Evolutionary conservation across 768 basidiomycete species (phyloP).

Genomic region (Boletus reticulatus): DNA sequence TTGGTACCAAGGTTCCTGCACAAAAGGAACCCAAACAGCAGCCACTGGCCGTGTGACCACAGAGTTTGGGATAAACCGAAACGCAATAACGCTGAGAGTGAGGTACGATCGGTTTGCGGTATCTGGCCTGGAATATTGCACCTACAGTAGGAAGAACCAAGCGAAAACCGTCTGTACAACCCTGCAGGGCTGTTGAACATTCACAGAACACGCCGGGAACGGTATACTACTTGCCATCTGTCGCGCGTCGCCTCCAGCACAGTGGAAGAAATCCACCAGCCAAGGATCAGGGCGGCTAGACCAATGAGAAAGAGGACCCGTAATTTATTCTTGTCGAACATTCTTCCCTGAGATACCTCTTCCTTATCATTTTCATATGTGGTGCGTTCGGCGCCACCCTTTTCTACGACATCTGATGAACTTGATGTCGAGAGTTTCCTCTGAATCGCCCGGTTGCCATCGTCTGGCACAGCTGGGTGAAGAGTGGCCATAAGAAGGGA

Average conservation of each 20-base stretch:
- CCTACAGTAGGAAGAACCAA: conserved; percentile 78
- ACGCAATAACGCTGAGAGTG: conserved; percentile 62
- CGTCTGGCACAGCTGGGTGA: not conserved
- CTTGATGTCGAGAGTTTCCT: conserved; percentile 19
- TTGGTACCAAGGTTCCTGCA: conserved; percentile 67
- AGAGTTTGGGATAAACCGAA: conserved; percentile 78
- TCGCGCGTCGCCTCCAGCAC: conserved; percentile 66
- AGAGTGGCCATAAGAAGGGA: conserved; percentile 17
- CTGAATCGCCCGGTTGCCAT: conserved; percentile 11
- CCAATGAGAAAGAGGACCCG: conserved; percentile 49
- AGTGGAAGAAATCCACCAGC: conserved; percentile 84
- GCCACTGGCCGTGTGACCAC: conserved; percentile 69
- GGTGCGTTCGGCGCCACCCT: conserved; percentile 20
- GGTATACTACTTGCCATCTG: conserved; percentile 55
- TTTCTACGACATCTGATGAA: conserved; percentile 12
- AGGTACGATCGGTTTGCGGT: not conserved
- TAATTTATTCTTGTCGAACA: conserved; percentile 18
- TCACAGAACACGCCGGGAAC: not conserved
- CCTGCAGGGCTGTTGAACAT: conserved; percentile 38
- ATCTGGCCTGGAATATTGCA: conserved; percentile 9
- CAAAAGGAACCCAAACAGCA: conserved; percentile 63
- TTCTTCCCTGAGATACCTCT: not conserved
- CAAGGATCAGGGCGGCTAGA: conserved; percentile 63
- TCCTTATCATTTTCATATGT: conserved; percentile 7
- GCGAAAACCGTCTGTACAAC: conserved; percentile 79